Evolutionary conservation across 495 filamentous ascomycete genomes (phyloP), one percentile per base, ranked within the genome.

Genomic region (Hypoxylon cercidicola): DNA sequence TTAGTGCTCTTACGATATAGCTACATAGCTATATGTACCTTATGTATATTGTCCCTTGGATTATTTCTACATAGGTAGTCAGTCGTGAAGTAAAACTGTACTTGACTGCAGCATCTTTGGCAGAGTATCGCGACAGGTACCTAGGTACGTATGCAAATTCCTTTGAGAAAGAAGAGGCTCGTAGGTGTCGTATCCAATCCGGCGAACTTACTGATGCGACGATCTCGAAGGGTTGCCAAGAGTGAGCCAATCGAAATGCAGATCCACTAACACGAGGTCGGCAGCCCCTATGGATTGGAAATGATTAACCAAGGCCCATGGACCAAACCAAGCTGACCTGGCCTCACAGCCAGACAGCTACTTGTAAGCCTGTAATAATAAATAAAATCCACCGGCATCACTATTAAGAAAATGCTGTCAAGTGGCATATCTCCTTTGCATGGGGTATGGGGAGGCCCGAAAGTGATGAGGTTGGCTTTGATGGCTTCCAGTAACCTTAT

Each of bases 201-300:
- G 18, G 5, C 32, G 35, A 50, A 55, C 59, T 60, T 45, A 54
- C 45, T 44, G 53, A 55, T 50, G 49, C 48, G 49, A 52, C 43
- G 57, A 49, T 59, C 51, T 44, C 48, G 18, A 55, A 28, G 55
- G 56, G 55, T 21, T 56, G 47, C 57, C 18, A 47, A 47, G 19
- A 50, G 40, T 46, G 21, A 28, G 45, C 66, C 66, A 69, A 69
- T 69, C 44, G 40, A 28, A 61, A 35, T 13, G 28, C 15, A 30
- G 55, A 47, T 62, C 61, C 56, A 62, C 66, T 50, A 69, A 69
- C 66, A 69, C 66, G 66, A 69, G 66, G 55, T 64, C 41, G 28
- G 66, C 51, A 34, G 50, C 53, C 49, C 7, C 7, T 7, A 28
- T 28, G 25, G 25, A 28, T 52, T 56, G 59, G 55, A 52, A 68